Evolutionary conservation across 345 rosid species (phyloP), one percentile per base, ranked within the genome.

Genomic region (Citrus mangshanensis): DNA sequence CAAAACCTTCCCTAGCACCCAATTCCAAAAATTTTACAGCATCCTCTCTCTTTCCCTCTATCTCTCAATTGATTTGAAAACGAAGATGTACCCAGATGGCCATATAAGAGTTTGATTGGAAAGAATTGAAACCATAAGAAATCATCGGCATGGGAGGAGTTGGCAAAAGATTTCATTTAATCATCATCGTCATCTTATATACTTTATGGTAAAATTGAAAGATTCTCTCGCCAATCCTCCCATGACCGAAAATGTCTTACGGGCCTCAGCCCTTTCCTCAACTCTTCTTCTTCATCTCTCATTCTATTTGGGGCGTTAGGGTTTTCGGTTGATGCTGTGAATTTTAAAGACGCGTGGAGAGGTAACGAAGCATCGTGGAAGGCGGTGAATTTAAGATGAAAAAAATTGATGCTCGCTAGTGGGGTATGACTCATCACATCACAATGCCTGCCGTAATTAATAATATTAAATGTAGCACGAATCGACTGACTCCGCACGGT

Each of bases 121-220:
- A 63, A 25, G 67, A n/a, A 22, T 22, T 35, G 56, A 75, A 75
- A 21, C 42, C 38, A 19, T 27, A 68, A 78, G 76, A 80, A 51
- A 80, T 75, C 71, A 80, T 18, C 19, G 83, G 83, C 19, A 80
- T 80, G 79, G 83, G 83, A 51, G 83, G 83, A 30, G 42, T 75
- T 35, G 83, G 82, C 63, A 75, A 80, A 68, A 68, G 19, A 49
- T 25, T 25, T 24, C 18, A 21, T 9, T 25, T 14, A 13, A 32
- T 9, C 30, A 12, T 37, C 9, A 37, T 14, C 16, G 13, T 2
- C 14, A 55, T 37, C 32, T 4, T 3, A 38, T 4, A 38, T 2
- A 1, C 0, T 46, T 46, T 12, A 13, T 13, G 4, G 51, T 13
- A 46, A 13, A 46, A 13, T 13, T 46, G 5, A 25, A 54, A 54